A percentile compares a stretch with the other conserved stretches of the same genome.
These are phyloP conservation scores for Debaryomyces fabryi DNA, from an alignment of 1,139 yeast genomes.

Conservation along the genomic window DNA sequence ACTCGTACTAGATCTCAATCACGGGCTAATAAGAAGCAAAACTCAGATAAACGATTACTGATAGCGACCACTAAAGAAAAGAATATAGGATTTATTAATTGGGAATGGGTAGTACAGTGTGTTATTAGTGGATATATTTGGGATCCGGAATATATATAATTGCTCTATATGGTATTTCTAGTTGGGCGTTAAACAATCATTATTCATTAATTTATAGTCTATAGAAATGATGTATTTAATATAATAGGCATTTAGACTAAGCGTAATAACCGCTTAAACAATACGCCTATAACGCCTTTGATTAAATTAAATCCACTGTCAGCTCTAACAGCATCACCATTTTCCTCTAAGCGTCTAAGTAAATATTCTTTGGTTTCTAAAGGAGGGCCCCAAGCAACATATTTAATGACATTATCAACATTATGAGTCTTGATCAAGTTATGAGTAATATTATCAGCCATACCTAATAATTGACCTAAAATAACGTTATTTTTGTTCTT, in stretches of 20 bases:
- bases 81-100: slow-evolving; percentile 40
- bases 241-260: slow-evolving; percentile 14
- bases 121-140: slow-evolving; percentile 52
- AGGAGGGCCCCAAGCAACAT: slow-evolving; percentile 99
- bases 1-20: neutral
- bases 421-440: slow-evolving; percentile 67
- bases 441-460: slow-evolving; percentile 89
- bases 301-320: slow-evolving; percentile 85
- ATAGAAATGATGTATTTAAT: neutral
- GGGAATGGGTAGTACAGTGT: slow-evolving; percentile 82
- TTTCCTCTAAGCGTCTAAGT: slow-evolving; percentile 90
- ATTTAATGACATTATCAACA: slow-evolving; percentile 81
- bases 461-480: slow-evolving; percentile 89
- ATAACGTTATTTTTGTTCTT: slow-evolving; percentile 66
- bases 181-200: neutral
- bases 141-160: slow-evolving; percentile 15
- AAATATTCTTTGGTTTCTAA: slow-evolving; percentile 90
- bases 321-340: slow-evolving; percentile 90
- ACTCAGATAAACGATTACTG: neutral
- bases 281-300: slow-evolving; percentile 53
- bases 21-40: slow-evolving; percentile 1
- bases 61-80: slow-evolving; percentile 9
- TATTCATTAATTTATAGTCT: slow-evolving; percentile 7
- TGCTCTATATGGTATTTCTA: neutral
- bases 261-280: slow-evolving; percentile 43